Base-by-base conservation (phyloP, 179 eudicot genomes). In the Beta corolliflora region DNA sequence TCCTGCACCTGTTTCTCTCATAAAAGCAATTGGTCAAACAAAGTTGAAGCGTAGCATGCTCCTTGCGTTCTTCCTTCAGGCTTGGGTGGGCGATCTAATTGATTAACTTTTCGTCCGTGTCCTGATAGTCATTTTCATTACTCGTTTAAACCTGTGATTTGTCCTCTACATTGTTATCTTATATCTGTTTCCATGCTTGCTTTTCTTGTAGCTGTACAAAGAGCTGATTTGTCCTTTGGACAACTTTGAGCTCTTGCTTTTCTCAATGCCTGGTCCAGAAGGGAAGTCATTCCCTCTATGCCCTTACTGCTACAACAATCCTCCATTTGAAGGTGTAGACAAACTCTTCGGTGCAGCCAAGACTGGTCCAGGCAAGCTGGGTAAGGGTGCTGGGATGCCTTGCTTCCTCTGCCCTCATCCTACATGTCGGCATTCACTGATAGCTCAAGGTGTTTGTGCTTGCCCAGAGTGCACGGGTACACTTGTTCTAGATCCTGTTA, bases 311-410 rank as follows among this genome's bases (percentile, higher is more conserved):
- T 95, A 93, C 89, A 95, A 95, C 87, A 90, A 83, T 66, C 98
- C 98, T 79, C 97, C 98, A 71, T 95, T 95, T 63, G 98, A 95
- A 90, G 97, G 97, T 59, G 86, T 95, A 79, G 93, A 85, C 36
- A 83, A 87, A 3, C 89, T 95, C 64, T 91, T 87, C 76, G 97
- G 98, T 63, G 92, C 91, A 12, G 25, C 86, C 63, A 93, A 91
- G 83, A 64, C 92, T 14, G 89, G 90, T 46, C 80, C 88, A 29
- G 87, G 75, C 25, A 89, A 93, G 73, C 73, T 84, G 31, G 98
- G 98, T 61, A 95, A 95, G 73, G 98, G 98, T 79, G 97, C 92
- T 50, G 97, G 98, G 80, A 95, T 95, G 98, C 97, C 98, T 8
- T 95, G 98, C 79, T 93, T 86, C 84, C 90, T 91, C 73, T 95